These are phyloP conservation scores for Ustilago nuda DNA, from an alignment of 1,284 basidiomycete species.

Conservation along the genomic window DNA sequence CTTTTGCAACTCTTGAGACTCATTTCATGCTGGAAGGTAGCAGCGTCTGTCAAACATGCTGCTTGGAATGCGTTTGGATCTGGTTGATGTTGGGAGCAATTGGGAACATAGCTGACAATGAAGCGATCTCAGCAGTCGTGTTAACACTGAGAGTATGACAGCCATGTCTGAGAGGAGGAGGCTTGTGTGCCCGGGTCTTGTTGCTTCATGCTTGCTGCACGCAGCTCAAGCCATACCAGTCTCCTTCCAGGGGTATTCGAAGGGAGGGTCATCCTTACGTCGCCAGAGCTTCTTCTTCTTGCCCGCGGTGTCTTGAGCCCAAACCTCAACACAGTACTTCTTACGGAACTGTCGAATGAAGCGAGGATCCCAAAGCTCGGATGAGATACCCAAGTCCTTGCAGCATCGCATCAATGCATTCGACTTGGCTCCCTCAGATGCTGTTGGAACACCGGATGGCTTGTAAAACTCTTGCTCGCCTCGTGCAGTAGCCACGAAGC, in stretches of 20 bases:
- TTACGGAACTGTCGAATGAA: slow-evolving; percentile 94
- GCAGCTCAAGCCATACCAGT: slow-evolving; percentile 38
- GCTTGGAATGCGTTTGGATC: too few species aligned
- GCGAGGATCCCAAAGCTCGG: slow-evolving; percentile 96
- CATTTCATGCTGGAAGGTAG: background rate
- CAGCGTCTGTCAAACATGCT: too few species aligned
- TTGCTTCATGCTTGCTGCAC: background rate
- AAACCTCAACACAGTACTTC: slow-evolving; percentile 86
- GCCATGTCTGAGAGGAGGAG: background rate
- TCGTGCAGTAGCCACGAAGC: slow-evolving; percentile 88
- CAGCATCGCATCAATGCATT: slow-evolving; percentile 98
- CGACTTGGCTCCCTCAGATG: slow-evolving; percentile 93
- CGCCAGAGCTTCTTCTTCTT: slow-evolving; percentile 75
- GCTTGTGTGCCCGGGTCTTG: background rate
- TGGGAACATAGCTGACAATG: background rate
- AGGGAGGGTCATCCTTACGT: slow-evolving; percentile 64
- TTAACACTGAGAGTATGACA: background rate
- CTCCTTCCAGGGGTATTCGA: slow-evolving; percentile 69
- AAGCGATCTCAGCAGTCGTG: background rate
- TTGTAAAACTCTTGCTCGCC: slow-evolving; percentile 99
- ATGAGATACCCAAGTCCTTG: slow-evolving; percentile 95
- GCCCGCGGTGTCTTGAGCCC: slow-evolving; percentile 76
- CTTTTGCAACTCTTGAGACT: background rate
- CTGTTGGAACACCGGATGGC: slow-evolving; percentile 88
- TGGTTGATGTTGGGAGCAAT: too few species aligned